Evolutionary conservation across 768 basidiomycete genomes (phyloP).

Genomic region (Mycena galericulata): DNA sequence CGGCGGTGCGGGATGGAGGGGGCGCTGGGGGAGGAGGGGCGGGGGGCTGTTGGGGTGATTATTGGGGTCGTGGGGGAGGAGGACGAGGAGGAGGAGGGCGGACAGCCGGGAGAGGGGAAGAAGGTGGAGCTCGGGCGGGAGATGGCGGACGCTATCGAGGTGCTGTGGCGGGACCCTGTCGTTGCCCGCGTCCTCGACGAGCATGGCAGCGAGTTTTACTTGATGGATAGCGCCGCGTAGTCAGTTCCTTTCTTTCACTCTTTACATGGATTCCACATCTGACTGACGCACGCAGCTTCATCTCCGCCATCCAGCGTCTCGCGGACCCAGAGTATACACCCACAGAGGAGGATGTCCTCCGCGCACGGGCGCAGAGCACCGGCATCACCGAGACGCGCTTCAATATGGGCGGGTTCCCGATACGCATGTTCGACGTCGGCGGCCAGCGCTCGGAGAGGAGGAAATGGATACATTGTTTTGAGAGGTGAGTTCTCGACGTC

Average conservation of each 20-base stretch:
- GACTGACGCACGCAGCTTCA: slow-evolving; percentile 63
- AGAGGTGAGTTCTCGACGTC: slow-evolving; percentile 38
- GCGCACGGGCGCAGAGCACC: slow-evolving; percentile 80
- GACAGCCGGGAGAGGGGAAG: neutral
- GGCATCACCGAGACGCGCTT: slow-evolving; percentile 82
- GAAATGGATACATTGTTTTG: slow-evolving; percentile 57
- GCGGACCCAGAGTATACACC: slow-evolving; percentile 72
- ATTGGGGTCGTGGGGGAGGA: neutral
- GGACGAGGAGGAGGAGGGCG: slow-evolving; percentile 23
- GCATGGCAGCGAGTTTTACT: slow-evolving; percentile 72
- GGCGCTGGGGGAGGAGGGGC: neutral
- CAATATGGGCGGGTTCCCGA: slow-evolving; percentile 59
- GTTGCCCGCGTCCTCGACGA: slow-evolving; percentile 40
- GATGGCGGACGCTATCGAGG: slow-evolving; percentile 61
- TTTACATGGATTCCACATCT: neutral
- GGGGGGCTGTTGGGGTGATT: slow-evolving; percentile 35
- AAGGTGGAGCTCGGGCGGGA: slow-evolving; percentile 71
- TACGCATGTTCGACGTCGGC: slow-evolving; percentile 68
- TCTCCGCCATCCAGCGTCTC: slow-evolving; percentile 73
- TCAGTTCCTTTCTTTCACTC: slow-evolving; percentile 47
- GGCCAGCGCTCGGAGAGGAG: slow-evolving; percentile 55
- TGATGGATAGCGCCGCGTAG: slow-evolving; percentile 86
- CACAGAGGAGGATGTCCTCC: slow-evolving; percentile 77
- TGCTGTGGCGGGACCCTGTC: slow-evolving; percentile 66
- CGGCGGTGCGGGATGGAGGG: slow-evolving; percentile 21